phyloP scores from a whole-genome alignment of 805 yeast genomes.

The Maudiozyma serrabonitensis region DNA sequence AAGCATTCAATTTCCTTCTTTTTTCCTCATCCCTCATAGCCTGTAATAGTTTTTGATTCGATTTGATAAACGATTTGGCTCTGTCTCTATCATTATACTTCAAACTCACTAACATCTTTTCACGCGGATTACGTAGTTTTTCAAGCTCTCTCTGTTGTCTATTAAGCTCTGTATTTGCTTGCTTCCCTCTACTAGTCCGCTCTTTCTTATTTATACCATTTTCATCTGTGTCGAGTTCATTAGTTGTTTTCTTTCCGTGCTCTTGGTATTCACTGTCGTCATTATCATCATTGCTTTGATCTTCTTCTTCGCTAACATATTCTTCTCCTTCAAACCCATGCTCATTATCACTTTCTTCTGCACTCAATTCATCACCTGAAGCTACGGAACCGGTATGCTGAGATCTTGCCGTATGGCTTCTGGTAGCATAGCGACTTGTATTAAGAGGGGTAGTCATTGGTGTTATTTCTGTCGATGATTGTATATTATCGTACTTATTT shows the following conservation, averaged over 20 bases:
- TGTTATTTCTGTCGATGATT: background rate
- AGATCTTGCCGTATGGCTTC: background rate
- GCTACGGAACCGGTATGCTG: background rate
- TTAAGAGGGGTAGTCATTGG: background rate
- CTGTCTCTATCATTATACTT: slow-evolving; percentile 28
- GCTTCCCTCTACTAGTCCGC: background rate
- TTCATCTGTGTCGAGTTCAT: background rate
- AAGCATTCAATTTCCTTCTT: slow-evolving; percentile 22
- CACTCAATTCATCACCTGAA: background rate
- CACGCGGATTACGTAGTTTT: slow-evolving; percentile 25
- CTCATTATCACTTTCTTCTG: background rate
- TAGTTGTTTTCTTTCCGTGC: background rate
- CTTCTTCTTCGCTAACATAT: background rate
- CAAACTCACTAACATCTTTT: slow-evolving; percentile 28
- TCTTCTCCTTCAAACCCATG: background rate
- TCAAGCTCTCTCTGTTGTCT: slow-evolving; percentile 25
- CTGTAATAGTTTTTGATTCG: slow-evolving; percentile 23
- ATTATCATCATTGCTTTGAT: background rate
- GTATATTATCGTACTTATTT: too few relatives aligned
- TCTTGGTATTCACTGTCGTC: background rate
- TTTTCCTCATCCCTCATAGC: slow-evolving; percentile 29
- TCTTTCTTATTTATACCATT: background rate
- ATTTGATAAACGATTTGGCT: slow-evolving; percentile 27
- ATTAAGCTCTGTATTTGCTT: slow-evolving; percentile 2
- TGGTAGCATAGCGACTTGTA: background rate